A percentile compares a stretch with the other conserved stretches of the same genome.
Evolutionary conservation across 257 asterid species (phyloP).

Genomic region (Penstemon newberryi): DNA sequence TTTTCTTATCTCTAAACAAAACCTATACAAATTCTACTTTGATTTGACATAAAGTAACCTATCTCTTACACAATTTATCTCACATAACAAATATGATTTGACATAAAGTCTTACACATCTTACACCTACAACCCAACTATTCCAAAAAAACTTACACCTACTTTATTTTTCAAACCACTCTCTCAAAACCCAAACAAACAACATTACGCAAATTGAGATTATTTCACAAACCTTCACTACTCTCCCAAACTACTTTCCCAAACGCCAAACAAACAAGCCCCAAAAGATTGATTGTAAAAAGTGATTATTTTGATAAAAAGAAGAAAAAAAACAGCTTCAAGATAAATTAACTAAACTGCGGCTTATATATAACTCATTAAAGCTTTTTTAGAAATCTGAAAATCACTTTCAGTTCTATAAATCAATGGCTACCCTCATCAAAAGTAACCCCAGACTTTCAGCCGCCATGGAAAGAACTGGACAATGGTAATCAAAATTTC

Average conservation of each 20-base stretch:
- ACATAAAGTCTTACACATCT: no score
- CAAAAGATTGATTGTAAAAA: constrained; percentile 21
- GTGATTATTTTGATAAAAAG: constrained; percentile 23
- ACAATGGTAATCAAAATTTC: constrained; percentile 54
- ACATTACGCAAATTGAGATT: no score
- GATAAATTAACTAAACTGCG: constrained; percentile 12
- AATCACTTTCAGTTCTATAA: constrained; percentile 17
- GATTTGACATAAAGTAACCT: no score
- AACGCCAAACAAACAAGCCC: no score
- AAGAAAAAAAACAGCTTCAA: neutral
- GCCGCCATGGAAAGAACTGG: constrained; percentile 97
- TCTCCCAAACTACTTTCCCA: constrained; percentile 30
- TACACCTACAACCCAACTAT: no score
- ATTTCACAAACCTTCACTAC: neutral
- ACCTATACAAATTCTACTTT: no score
- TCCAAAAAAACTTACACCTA: no score
- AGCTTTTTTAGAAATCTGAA: constrained; percentile 17
- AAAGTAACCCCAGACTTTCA: constrained; percentile 41
- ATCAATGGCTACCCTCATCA: constrained; percentile 43
- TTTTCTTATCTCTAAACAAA: no score
- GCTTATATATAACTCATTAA: constrained; percentile 39
- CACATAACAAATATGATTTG: no score
- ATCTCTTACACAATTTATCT: no score
- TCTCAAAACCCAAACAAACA: no score
- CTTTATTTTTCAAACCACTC: no score